Conservation (phyloP, 495 filamentous ascomycete species). For the Podospora pseudocomata region DNA sequence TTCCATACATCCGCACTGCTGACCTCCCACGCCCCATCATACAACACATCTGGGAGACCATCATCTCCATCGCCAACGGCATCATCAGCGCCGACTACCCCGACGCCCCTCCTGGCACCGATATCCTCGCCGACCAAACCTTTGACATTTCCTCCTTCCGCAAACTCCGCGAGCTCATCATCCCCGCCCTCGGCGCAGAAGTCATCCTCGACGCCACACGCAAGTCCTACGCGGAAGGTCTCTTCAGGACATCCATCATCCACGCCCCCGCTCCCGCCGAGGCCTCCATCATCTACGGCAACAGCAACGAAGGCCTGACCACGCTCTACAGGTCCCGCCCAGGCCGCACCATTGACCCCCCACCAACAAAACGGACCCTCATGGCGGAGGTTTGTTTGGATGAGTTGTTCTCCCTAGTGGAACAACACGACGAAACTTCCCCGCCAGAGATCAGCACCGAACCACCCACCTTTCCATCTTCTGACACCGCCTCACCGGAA, state of each 20-base stretch:
- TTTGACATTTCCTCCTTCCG: slow-evolving; percentile 78
- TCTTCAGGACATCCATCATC: slow-evolving; percentile 83
- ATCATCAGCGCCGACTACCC: slow-evolving; percentile 57
- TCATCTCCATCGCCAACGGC: slow-evolving; percentile 56
- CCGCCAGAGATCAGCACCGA: background rate
- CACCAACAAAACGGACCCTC: slow-evolving; percentile 58
- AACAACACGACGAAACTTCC: slow-evolving; percentile 34
- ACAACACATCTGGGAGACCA: slow-evolving; percentile 55
- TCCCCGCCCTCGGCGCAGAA: slow-evolving; percentile 65
- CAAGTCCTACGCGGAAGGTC: slow-evolving; percentile 64
- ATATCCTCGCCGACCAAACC: slow-evolving; percentile 59
- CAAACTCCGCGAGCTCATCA: slow-evolving; percentile 64
- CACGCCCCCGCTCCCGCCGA: slow-evolving; percentile 66
- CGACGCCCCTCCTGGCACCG: slow-evolving; percentile 34
- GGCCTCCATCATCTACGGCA: slow-evolving; percentile 45
- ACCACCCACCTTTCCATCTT: background rate
- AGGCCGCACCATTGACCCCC: slow-evolving; percentile 67
- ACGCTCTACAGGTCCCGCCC: slow-evolving; percentile 61
- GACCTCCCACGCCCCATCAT: slow-evolving; percentile 46
- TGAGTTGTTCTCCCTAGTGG: slow-evolving; percentile 71
- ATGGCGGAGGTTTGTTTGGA: slow-evolving; percentile 81
- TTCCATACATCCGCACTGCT: slow-evolving; percentile 58
- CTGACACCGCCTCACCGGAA: slow-evolving; percentile 16
- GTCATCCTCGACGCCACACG: slow-evolving; percentile 63
- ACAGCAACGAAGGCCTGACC: slow-evolving; percentile 48